Percentiles rank a stretch among this genome's conserved stretches.
Evolutionary conservation across 805 yeast species (phyloP).

Genomic region (Cyberlindnera mrakii): DNA sequence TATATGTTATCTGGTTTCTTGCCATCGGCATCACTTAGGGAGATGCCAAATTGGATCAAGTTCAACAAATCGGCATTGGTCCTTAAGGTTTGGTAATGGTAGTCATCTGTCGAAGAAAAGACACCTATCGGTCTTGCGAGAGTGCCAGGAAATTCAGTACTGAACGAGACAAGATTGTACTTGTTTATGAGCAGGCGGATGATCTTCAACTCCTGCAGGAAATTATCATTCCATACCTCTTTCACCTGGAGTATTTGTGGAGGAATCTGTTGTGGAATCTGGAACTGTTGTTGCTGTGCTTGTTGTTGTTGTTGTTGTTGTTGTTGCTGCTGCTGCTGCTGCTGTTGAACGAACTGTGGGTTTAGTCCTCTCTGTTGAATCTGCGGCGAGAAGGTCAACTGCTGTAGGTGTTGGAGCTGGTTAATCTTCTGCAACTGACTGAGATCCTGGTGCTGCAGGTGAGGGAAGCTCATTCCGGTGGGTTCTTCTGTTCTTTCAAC

Average conservation of each 20-base stretch:
- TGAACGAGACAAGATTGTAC: slow-evolving; percentile 59
- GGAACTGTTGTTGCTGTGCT: slow-evolving; percentile 15
- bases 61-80: slow-evolving; percentile 83
- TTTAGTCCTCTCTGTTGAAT: slow-evolving; percentile 12
- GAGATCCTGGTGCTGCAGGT: slow-evolving; percentile 14
- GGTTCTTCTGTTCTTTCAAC: too few species aligned
- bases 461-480: slow-evolving; percentile 16
- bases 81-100: slow-evolving; percentile 92
- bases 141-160: slow-evolving; percentile 94
- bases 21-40: slow-evolving; percentile 65
- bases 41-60: slow-evolving; percentile 80
- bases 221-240: slow-evolving; percentile 70
- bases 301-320: slow-evolving; percentile 12
- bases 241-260: slow-evolving; percentile 29
- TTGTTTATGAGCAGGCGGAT: slow-evolving; percentile 54
- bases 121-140: slow-evolving; percentile 94
- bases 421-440: slow-evolving; percentile 14
- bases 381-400: slow-evolving; percentile 15
- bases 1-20: slow-evolving; percentile 60
- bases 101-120: slow-evolving; percentile 82
- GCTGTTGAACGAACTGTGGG: slow-evolving; percentile 7
- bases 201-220: slow-evolving; percentile 59
- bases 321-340: slow-evolving; percentile 9
- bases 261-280: slow-evolving; percentile 13
- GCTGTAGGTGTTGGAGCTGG: slow-evolving; percentile 17